Evolutionary conservation across 495 filamentous ascomycete genomes (phyloP).

Genomic region (Tuber aestivum): DNA sequence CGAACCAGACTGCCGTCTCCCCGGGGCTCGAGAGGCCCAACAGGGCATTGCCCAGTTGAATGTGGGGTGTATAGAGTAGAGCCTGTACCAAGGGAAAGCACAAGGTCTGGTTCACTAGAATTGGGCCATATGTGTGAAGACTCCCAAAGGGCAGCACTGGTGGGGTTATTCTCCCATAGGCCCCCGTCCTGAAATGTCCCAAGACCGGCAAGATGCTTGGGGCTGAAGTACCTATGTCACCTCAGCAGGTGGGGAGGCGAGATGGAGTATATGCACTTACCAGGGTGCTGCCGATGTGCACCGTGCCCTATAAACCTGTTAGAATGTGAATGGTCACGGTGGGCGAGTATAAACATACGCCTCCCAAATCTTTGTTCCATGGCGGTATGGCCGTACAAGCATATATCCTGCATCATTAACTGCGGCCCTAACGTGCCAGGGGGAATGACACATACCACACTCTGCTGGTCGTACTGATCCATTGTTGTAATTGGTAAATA

Average conservation of each 20-base stretch:
- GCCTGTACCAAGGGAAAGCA: slow-evolving; percentile 46
- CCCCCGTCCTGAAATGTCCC: slow-evolving; percentile 46
- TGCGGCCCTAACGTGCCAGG: too few species aligned
- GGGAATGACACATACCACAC: not conserved
- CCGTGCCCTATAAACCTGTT: slow-evolving; percentile 22
- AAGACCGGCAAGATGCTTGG: slow-evolving; percentile 40
- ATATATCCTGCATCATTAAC: not conserved
- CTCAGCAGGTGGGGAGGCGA: not conserved
- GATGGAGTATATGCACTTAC: not conserved
- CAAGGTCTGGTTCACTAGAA: slow-evolving; percentile 31
- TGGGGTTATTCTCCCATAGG: slow-evolving; percentile 43
- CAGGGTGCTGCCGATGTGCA: slow-evolving; percentile 32
- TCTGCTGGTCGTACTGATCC: slow-evolving; percentile 14
- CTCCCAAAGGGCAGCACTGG: slow-evolving; percentile 41
- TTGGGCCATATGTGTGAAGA: slow-evolving; percentile 40
- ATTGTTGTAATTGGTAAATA: slow-evolving; percentile 40
- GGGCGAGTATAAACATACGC: slow-evolving; percentile 13
- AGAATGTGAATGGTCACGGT: not conserved
- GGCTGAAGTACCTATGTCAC: slow-evolving; percentile 33
- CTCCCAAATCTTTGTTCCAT: slow-evolving; percentile 24
- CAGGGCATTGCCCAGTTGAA: not conserved
- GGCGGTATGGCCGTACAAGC: not conserved
- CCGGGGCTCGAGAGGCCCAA: not conserved
- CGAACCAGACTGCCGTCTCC: not conserved
- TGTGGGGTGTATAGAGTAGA: not conserved